Base-by-base conservation (phyloP, 192 early-diverging fungal genomes). In the Coemansia sp. region DNA sequence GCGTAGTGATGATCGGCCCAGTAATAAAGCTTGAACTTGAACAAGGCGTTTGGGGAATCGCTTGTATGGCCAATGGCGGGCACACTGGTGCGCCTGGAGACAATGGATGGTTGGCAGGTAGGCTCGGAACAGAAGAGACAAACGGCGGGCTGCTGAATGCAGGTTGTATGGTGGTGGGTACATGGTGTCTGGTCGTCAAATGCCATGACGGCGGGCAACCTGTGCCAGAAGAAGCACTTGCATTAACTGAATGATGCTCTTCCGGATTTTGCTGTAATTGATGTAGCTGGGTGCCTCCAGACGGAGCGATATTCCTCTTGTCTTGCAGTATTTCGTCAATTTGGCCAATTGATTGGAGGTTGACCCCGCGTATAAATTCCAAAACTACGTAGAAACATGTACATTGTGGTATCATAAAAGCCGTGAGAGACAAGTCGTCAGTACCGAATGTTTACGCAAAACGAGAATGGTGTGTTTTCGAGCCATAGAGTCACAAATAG, bases 1-100 rank as follows among this genome's bases (percentile, higher is more conserved):
- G 63, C 25, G 63, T 50, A n/a, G 63, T 29, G 17, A 65, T 65
- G 0, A 65, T 23, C 23, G 63, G 54, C 9, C 30, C 52, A 19
- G 55, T 14, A 5, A 45, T 31, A 20, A 50, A n/a, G 14, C 34
- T 5, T 1, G 55, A 10, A 28, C 17, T 48, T 20, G 55, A 25
- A 22, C 45, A 54, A 17, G 29, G 13, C 5, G 29, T 4, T 31
- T 7, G 29, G 2, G 52, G 0, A 5, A 33, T 13, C 3, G 15
- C 19, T 2, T 20, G 22, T 17, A 54, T 3, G 8, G n/a, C 6
- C 14, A 33, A n/a, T 33, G 52, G 52, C n/a, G 15, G 8, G 10
- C 45, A 48, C 9, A 25, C 15, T 48, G 45, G 23, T 15, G 10
- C 45, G 1, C 9, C 45, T 7, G 45, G 45, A 25, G 45, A 25